Base-by-base conservation (phyloP, 2,329 filamentous ascomycete species). In the Coniochaeta ligniaria region DNA sequence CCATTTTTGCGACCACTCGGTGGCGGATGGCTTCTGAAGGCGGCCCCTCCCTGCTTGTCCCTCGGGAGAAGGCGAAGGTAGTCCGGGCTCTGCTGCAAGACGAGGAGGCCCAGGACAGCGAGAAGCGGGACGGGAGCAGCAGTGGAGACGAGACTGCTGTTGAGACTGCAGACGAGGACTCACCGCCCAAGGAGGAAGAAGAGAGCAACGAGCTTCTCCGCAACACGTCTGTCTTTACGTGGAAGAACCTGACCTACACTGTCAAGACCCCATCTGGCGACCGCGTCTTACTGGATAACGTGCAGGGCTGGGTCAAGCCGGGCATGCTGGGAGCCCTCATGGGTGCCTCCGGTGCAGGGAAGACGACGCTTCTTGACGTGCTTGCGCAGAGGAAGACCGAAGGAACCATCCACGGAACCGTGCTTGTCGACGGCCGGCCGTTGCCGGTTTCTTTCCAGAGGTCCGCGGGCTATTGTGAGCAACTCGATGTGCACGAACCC, bases 241-340 rank as follows among this genome's bases (percentile, higher is more conserved):
- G 87, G 86, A 78, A 81, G 43, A 78, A 91, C 65, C 79, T 91
- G 28, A 79, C 87, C 56, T 94, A 92, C 69, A 89, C 84, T 0
- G 88, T 94, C 0, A 88, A 88, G 0, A 66, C 64, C 1, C 60
- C 64, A 1, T 57, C 57, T 1, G 72, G 73, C 0, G 68, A 72
- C 24, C 71, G 70, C 58, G 66, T 69, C 38, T 67, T 77, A 0
- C 67, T 81, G 73, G 86, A 87, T 58, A 65, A 85, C 6, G 84
- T 95, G 62, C 87, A 80, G 61, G 91, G 91, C 1, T 94, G 90
- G 66, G 90, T 86, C 1, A 92, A 92, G 68, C 91, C 91, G 1
- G 91, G 91, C 20, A 75, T 89, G 20, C 87, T 96, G 83, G 86
- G 91, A 50, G 91, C 91, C 0, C 77, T 96, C 1, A 91, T 95